phyloP scores from a whole-genome alignment of 2,329 filamentous ascomycete species.

The Lasiodiplodia hormozganensis region DNA sequence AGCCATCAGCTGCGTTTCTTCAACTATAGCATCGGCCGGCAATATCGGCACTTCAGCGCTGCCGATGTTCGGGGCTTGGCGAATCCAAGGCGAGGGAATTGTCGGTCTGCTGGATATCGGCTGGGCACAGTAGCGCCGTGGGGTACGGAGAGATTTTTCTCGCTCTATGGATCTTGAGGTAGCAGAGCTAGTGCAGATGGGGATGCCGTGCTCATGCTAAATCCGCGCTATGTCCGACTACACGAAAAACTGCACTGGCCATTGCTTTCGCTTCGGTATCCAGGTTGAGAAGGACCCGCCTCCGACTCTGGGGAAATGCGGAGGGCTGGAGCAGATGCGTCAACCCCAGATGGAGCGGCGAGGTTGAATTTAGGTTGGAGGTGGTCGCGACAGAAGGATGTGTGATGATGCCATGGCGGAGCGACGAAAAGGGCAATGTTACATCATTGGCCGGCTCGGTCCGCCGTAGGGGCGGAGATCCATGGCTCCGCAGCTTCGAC shows the following conservation, averaged over 20 bases:
- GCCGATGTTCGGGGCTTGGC: conserved; percentile 8
- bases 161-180: not conserved
- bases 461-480: conserved; percentile 19
- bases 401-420: conserved; percentile 19
- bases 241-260: not conserved
- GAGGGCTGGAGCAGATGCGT: conserved; percentile 1
- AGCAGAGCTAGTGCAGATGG: not conserved
- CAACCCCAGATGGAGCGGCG: conserved; percentile 14
- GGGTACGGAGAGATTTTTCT: conserved; percentile 8
- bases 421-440: conserved; percentile 13
- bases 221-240: not conserved
- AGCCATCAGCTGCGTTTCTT: too few relatives aligned
- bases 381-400: conserved; percentile 15
- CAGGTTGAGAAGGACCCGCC: conserved; percentile 7
- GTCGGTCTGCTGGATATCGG: not conserved
- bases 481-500: not conserved
- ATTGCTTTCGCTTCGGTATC: conserved; percentile 7
- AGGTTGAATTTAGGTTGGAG: conserved; percentile 18
- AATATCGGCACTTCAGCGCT: not conserved
- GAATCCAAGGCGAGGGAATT: not conserved
- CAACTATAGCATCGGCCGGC: not conserved
- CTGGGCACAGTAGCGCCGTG: not conserved
- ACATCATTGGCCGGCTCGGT: conserved; percentile 26
- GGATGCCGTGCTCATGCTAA: not conserved
- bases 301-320: conserved; percentile 5